Percentiles rank a stretch among this genome's conserved stretches.
Conservation (phyloP, 2,329 filamentous ascomycete species). For the Claviceps arundinis region DNA sequence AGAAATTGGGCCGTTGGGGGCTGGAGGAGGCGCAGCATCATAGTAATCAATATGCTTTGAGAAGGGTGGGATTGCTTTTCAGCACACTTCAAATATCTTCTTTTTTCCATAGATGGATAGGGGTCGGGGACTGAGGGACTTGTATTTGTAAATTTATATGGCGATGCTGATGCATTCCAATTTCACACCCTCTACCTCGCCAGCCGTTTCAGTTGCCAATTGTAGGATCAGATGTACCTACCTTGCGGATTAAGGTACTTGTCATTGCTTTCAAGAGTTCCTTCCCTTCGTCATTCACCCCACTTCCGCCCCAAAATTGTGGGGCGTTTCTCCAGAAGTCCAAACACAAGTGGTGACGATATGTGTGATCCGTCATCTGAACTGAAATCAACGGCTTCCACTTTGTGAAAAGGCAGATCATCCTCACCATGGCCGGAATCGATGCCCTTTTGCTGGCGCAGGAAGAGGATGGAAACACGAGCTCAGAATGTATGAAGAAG, state of each 20-base stretch:
- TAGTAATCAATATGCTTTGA: constrained; percentile 1
- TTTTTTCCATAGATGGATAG: constrained; percentile 23
- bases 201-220: constrained; percentile 8
- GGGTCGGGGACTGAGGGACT: constrained; percentile 19
- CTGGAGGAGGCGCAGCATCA: constrained; percentile 5
- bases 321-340: not conserved
- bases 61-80: constrained; percentile 9
- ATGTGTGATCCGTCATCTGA: constrained; percentile 1
- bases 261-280: not conserved
- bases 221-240: not conserved
- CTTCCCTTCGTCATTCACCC: not conserved
- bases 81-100: constrained; percentile 10
- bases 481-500: constrained; percentile 4
- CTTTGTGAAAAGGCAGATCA: not conserved
- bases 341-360: not conserved
- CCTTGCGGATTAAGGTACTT: no score
- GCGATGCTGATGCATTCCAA: constrained; percentile 23
- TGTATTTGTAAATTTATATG: constrained; percentile 31
- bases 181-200: constrained; percentile 14
- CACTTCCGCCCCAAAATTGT: not conserved
- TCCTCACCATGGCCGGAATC: constrained; percentile 19
- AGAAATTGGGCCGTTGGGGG: constrained; percentile 1
- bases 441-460: constrained; percentile 21
- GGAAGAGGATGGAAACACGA: constrained; percentile 8
- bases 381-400: not conserved